Percentiles rank a stretch among this genome's conserved stretches.
phyloP scores from a whole-genome alignment of 1,284 basidiomycete genomes.

The Leucoagaricus sp. region DNA sequence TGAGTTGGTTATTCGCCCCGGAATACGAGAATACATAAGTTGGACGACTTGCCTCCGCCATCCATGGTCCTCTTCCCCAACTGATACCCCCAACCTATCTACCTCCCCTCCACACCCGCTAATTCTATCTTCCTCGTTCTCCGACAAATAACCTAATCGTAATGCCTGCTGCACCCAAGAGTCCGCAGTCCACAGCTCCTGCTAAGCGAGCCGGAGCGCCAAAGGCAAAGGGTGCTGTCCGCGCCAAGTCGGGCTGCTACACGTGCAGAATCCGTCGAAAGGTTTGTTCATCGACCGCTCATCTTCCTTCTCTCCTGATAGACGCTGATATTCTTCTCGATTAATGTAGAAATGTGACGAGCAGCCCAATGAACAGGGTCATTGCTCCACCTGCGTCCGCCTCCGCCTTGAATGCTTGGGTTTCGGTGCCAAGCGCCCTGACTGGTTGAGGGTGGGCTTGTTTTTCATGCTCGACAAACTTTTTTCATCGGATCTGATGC shows the following conservation, averaged over 20 bases:
- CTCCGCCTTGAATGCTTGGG: slow-evolving; percentile 84
- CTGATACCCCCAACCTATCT: not conserved
- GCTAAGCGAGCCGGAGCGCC: slow-evolving; percentile 48
- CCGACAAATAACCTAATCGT: not conserved
- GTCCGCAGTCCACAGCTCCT: slow-evolving; percentile 24
- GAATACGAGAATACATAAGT: slow-evolving; percentile 10
- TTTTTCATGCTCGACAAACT: not conserved
- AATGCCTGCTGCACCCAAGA: slow-evolving; percentile 36
- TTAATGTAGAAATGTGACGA: slow-evolving; percentile 78
- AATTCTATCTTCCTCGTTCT: not conserved
- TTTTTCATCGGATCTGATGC: not conserved
- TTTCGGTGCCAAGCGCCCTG: slow-evolving; percentile 79
- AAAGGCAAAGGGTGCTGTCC: slow-evolving; percentile 75
- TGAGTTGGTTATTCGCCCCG: no score
- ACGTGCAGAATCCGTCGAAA: slow-evolving; percentile 83
- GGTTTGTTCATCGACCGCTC: slow-evolving; percentile 51
- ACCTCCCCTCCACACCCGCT: not conserved
- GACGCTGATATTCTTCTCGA: slow-evolving; percentile 11
- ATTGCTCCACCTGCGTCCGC: slow-evolving; percentile 75
- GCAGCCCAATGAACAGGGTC: slow-evolving; percentile 55
- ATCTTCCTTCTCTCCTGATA: slow-evolving; percentile 17
- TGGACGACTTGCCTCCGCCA: slow-evolving; percentile 4
- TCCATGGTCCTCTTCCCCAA: not conserved
- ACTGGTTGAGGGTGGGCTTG: slow-evolving; percentile 74
- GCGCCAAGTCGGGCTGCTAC: slow-evolving; percentile 83